These are phyloP conservation scores for Colletotrichum sp. DNA, from an alignment of 2,329 filamentous ascomycete genomes.

Conservation along the genomic window DNA sequence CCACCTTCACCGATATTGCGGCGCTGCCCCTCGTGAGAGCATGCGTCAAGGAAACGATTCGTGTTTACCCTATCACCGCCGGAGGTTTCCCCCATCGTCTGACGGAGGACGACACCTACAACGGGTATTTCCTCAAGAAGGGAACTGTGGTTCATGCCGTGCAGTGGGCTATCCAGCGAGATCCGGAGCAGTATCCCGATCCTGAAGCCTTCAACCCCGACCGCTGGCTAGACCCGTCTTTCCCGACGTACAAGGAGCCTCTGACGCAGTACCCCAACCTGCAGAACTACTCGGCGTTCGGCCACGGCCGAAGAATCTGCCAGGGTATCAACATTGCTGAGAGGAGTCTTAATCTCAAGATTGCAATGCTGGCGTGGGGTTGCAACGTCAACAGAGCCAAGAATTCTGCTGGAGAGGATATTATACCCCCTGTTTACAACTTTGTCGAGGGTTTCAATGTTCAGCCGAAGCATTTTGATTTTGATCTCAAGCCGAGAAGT, in stretches of 20 bases:
- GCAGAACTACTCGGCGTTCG: slow-evolving; percentile 50
- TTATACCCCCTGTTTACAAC: slow-evolving; percentile 5
- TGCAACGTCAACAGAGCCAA: slow-evolving; percentile 36
- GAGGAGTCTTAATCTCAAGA: slow-evolving; percentile 42
- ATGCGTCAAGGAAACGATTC: slow-evolving; percentile 46
- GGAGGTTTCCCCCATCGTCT: slow-evolving; percentile 54
- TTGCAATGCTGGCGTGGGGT: slow-evolving; percentile 41
- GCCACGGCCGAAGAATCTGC: slow-evolving; percentile 56
- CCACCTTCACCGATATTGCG: slow-evolving; percentile 37
- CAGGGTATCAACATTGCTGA: slow-evolving; percentile 46
- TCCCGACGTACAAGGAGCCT: slow-evolving; percentile 44
- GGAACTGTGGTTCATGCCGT: slow-evolving; percentile 56
- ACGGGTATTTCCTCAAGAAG: slow-evolving; percentile 54
- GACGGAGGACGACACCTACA: slow-evolving; percentile 54
- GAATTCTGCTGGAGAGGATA: slow-evolving; percentile 20
- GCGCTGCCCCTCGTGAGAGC: slow-evolving; percentile 41
- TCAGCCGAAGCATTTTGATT: slow-evolving; percentile 8
- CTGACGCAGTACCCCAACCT: slow-evolving; percentile 41
- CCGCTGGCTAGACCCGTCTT: slow-evolving; percentile 39
- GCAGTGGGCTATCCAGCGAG: slow-evolving; percentile 54
- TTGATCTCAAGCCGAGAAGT: slow-evolving; percentile 7
- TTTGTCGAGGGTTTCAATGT: slow-evolving; percentile 17
- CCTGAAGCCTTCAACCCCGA: slow-evolving; percentile 42
- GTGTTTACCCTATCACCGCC: slow-evolving; percentile 51
- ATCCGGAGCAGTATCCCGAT: slow-evolving; percentile 42